Evolutionary conservation across 2,329 filamentous ascomycete genomes (phyloP).

Genomic region (Fusarium sp.): DNA sequence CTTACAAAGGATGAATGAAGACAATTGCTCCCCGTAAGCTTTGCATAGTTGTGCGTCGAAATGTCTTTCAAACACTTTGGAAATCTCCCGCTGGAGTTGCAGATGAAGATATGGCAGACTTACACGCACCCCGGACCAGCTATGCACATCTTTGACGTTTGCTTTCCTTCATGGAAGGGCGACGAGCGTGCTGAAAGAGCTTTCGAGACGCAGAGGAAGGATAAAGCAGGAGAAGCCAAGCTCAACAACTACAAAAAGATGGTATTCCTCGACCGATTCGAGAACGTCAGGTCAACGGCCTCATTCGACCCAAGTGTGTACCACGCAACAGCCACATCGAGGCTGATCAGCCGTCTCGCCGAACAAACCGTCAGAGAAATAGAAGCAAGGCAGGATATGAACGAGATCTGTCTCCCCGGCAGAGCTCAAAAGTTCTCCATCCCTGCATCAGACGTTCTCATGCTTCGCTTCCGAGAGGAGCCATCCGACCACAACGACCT

Average conservation of each 20-base stretch:
- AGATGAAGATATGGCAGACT: slow-evolving; percentile 38
- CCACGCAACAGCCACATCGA: slow-evolving; percentile 1
- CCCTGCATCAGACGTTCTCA: slow-evolving; percentile 41
- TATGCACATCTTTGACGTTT: slow-evolving; percentile 44
- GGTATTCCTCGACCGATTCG: slow-evolving; percentile 34
- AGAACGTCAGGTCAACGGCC: not conserved
- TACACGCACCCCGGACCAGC: slow-evolving; percentile 25
- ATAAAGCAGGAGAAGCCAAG: not conserved
- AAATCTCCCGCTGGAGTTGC: slow-evolving; percentile 36
- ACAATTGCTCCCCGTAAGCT: too few species aligned
- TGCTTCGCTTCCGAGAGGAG: slow-evolving; percentile 41
- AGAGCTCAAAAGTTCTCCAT: slow-evolving; percentile 36
- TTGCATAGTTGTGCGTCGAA: not conserved
- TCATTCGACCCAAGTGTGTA: slow-evolving; percentile 33
- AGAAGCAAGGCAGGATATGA: slow-evolving; percentile 6
- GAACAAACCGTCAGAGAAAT: slow-evolving; percentile 2
- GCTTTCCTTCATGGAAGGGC: slow-evolving; percentile 38
- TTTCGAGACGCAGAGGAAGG: slow-evolving; percentile 4
- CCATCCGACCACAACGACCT: slow-evolving; percentile 12
- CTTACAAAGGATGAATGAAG: not conserved
- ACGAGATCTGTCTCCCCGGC: slow-evolving; percentile 40
- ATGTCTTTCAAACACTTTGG: slow-evolving; percentile 38
- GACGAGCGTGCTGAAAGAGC: slow-evolving; percentile 15
- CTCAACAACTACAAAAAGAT: slow-evolving; percentile 24
- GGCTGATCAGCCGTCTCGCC: slow-evolving; percentile 13